Evolutionary conservation across 208 protist species (phyloP).

Genomic region (Acanthamoeba lenticulata): DNA sequence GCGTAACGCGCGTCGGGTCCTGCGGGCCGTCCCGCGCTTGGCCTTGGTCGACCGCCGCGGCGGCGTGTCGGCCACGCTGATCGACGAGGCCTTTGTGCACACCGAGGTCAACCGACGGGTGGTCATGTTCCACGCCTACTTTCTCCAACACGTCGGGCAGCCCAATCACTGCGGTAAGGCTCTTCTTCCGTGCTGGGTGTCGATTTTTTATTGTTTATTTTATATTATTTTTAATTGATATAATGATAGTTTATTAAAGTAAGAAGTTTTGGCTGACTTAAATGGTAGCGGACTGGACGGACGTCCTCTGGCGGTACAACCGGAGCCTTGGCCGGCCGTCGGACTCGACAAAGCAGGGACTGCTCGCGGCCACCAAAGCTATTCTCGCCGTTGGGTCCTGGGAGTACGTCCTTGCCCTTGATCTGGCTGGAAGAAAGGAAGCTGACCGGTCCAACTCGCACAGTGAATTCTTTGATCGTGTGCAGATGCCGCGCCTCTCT

Average conservation of each 20-base stretch:
- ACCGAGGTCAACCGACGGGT: neutral
- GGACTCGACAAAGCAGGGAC: neutral
- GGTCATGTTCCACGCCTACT: conserved; percentile 66
- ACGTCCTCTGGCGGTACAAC: neutral
- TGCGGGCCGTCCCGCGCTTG: neutral
- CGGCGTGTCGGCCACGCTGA: neutral
- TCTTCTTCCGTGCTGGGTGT: neutral
- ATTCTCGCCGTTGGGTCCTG: neutral
- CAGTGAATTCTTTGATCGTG: conserved; percentile 4
- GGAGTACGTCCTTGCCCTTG: conserved; percentile 5
- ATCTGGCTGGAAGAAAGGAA: no score
- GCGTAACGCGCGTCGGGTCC: conserved; percentile 5
- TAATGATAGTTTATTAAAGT: no score
- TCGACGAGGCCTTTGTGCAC: neutral
- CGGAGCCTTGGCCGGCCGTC: neutral
- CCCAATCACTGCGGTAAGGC: neutral
- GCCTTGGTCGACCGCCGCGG: neutral
- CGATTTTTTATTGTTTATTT: no score
- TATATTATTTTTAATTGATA: no score
- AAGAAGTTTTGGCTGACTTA: no score
- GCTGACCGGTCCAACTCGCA: neutral
- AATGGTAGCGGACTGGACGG: neutral
- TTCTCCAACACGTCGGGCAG: conserved; percentile 23
- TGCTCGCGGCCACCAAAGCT: neutral
- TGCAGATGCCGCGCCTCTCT: neutral